Evolutionary conservation across 768 basidiomycete genomes (phyloP), one percentile per base, ranked within the genome.

Genomic region (Rhodocollybia butyracea): DNA sequence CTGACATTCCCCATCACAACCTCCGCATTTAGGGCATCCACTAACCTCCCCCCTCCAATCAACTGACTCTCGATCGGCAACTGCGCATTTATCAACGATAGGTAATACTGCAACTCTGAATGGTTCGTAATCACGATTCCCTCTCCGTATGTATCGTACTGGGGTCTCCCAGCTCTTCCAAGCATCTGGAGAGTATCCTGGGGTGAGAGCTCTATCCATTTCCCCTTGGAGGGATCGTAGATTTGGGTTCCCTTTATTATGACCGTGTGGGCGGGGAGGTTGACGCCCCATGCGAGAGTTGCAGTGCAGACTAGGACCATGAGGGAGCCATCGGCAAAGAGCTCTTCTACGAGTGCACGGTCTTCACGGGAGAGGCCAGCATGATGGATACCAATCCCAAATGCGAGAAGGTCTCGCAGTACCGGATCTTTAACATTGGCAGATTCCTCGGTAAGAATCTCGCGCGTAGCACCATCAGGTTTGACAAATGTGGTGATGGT

Each of bases 241-340:
- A 98, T 95, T 73, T 98, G 95, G 0, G 97, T 98, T n/a, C 97
- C 97, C 69, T 98, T 99, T 79, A 99, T 98, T 74, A 98, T 94
- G 72, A 98, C 96, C 7, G 93, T 89, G 60, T 98, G 97, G 1
- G 95, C 96, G 3, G 97, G 97, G 0, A 98, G 75, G 67, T 99
- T 99, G 72, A 99, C 96, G 75, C 96, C 97, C 97, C 97, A 99
- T 1, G 97, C 97, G 34, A 99, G 86, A 2, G 96, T 98, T 4
- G 97, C 97, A 0, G 97, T 99, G 68, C 93, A 97, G 41, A 97
- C 93, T 24, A 99, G 78, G 0, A 98, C 95, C 66, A 96, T 94
- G 29, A 99, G 79, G 22, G 91, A 86, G 0, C 94, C 92, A 47
- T 96, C 92, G 10, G 85, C 85, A 68, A 99, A 99, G 10, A 98